phyloP scores from a whole-genome alignment of 352 stramenopile genomes.

The Phytophthora hibernalis region DNA sequence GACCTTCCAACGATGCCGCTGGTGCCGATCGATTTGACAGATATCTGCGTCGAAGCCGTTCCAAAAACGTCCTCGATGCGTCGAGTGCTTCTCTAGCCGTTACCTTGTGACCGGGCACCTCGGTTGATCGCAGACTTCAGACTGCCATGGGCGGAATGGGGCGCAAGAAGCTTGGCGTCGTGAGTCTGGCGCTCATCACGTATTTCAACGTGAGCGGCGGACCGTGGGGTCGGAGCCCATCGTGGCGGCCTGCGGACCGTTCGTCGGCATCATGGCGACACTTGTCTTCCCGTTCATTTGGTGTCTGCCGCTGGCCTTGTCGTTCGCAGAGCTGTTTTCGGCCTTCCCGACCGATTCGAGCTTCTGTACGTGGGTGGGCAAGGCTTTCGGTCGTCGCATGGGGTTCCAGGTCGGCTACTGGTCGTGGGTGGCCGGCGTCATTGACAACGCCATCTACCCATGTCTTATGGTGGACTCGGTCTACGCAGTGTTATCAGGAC shows the following conservation, averaged over 20 bases:
- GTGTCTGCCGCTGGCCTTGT: constrained; percentile 71
- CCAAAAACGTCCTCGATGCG: background rate
- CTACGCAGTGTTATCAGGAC: constrained; percentile 48
- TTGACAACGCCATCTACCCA: constrained; percentile 87
- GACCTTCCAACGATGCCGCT: no score
- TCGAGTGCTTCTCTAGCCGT: constrained; percentile 17
- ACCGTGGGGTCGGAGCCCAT: constrained; percentile 95
- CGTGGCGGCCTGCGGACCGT: constrained; percentile 87
- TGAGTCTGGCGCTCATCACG: constrained; percentile 82
- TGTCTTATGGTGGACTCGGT: constrained; percentile 78
- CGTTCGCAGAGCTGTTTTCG: constrained; percentile 77
- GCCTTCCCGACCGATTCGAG: constrained; percentile 74
- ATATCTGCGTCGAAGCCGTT: background rate
- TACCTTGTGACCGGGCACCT: constrained; percentile 6
- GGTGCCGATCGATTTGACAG: no score
- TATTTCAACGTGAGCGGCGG: constrained; percentile 94
- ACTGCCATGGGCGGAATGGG: constrained; percentile 28
- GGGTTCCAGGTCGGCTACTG: constrained; percentile 88
- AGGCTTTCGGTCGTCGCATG: constrained; percentile 76
- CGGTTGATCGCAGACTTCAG: background rate
- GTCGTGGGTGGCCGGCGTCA: constrained; percentile 82
- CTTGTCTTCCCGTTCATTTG: constrained; percentile 75
- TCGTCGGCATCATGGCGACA: constrained; percentile 67
- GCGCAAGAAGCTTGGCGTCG: constrained; percentile 67
- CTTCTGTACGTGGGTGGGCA: constrained; percentile 82